Conservation (phyloP, 257 asterid species). For the Solanum sejunctum region DNA sequence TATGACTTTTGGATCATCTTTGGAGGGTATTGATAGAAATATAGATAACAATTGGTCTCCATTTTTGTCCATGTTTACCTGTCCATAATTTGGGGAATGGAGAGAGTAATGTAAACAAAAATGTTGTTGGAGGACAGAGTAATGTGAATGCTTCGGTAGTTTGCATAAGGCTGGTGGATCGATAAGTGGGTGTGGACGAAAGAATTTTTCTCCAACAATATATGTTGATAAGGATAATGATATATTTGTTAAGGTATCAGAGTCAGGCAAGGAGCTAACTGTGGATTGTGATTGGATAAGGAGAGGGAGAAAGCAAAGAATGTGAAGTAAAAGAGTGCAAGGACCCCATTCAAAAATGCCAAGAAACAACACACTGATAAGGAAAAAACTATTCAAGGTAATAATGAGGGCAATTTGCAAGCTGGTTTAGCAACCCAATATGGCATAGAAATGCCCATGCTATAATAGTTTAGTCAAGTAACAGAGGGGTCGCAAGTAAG, state of each 20-base stretch:
- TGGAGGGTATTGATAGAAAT: constrained; percentile 26
- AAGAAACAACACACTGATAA: too few relatives aligned
- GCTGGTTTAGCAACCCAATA: too few relatives aligned
- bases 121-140: constrained; percentile 1
- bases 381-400: too few relatives aligned
- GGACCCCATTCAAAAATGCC: too few relatives aligned
- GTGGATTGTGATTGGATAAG: too few relatives aligned
- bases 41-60: constrained; percentile 49
- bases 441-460: too few relatives aligned
- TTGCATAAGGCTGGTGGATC: constrained; percentile 4
- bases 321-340: too few relatives aligned
- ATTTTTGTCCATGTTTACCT: constrained; percentile 65
- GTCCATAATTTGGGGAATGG: constrained; percentile 19
- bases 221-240: constrained; percentile 34
- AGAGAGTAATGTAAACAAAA: neutral
- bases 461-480: too few relatives aligned
- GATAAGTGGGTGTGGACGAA: constrained; percentile 8
- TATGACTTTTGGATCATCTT: constrained; percentile 43
- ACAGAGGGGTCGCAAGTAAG: too few relatives aligned
- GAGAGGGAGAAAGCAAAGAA: too few relatives aligned
- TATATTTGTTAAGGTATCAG: constrained; percentile 48
- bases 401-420: too few relatives aligned
- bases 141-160: constrained; percentile 2
- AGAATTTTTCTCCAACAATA: constrained; percentile 33
- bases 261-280: constrained; percentile 32